These are phyloP conservation scores for Nectriaceae sp. DNA, from an alignment of 2,329 filamentous ascomycete genomes.

Conservation along the genomic window DNA sequence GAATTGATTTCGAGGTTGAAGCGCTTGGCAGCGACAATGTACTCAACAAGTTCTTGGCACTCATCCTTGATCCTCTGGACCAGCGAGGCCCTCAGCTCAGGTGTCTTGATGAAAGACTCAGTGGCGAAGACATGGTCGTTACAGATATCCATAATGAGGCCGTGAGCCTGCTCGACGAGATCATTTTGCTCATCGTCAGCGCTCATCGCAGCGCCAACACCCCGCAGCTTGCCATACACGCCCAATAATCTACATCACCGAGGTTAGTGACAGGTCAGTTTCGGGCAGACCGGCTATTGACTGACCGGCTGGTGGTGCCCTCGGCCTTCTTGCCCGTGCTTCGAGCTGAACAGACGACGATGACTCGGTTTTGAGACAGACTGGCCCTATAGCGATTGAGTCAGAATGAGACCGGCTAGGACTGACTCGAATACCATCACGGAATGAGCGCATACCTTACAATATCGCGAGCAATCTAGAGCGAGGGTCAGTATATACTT, in stretches of 20 bases:
- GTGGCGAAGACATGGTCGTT: slow-evolving; percentile 79
- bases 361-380: slow-evolving; percentile 72
- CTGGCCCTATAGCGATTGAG: slow-evolving; percentile 35
- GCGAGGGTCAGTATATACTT: background rate
- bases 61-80: slow-evolving; percentile 71
- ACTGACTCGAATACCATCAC: background rate
- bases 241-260: slow-evolving; percentile 51
- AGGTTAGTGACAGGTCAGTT: slow-evolving; percentile 3
- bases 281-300: slow-evolving; percentile 25
- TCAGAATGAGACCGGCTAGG: background rate
- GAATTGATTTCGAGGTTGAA: slow-evolving; percentile 77
- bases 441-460: slow-evolving; percentile 37
- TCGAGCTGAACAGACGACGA: slow-evolving; percentile 92
- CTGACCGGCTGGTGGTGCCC: slow-evolving; percentile 92
- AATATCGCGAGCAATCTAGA: slow-evolving; percentile 45
- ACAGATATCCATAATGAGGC: slow-evolving; percentile 78
- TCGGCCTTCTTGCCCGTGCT: slow-evolving; percentile 93
- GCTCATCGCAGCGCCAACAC: slow-evolving; percentile 54
- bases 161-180: slow-evolving; percentile 65
- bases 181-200: slow-evolving; percentile 54
- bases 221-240: slow-evolving; percentile 59
- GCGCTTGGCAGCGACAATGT: slow-evolving; percentile 62
- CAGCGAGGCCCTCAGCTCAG: slow-evolving; percentile 59
- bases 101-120: slow-evolving; percentile 60
- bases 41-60: slow-evolving; percentile 79